Percentiles rank a stretch among this genome's conserved stretches.
Conservation (phyloP, 2,329 filamentous ascomycete species). For the Ophiocordyceps camponoti-floridani region DNA sequence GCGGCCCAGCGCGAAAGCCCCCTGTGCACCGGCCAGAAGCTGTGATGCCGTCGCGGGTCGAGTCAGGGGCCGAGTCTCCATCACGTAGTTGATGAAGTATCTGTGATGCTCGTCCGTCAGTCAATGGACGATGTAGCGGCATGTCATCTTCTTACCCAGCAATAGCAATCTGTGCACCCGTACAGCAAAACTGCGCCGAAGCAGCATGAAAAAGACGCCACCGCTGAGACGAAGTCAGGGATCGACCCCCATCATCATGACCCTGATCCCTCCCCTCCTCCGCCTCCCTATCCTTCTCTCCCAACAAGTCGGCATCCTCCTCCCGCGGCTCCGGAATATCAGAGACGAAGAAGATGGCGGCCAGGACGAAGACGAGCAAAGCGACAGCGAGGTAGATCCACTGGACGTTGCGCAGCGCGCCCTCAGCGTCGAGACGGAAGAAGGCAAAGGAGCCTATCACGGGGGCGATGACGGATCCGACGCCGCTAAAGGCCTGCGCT, state of each 20-base stretch:
- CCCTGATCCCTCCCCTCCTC: too few species aligned
- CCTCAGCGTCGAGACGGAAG: slow-evolving; percentile 42
- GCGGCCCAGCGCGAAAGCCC: slow-evolving; percentile 52
- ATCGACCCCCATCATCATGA: too few species aligned
- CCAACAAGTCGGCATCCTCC: too few species aligned
- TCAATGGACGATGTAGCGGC: too few species aligned
- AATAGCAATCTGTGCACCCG: slow-evolving; percentile 50
- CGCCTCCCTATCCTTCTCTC: too few species aligned
- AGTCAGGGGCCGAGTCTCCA: slow-evolving; percentile 37
- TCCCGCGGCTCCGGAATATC: slow-evolving; percentile 44
- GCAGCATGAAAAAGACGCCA: slow-evolving; percentile 59
- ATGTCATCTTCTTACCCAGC: too few species aligned
- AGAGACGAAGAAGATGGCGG: slow-evolving; percentile 46
- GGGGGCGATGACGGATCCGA: slow-evolving; percentile 55
- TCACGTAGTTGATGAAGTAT: slow-evolving; percentile 59
- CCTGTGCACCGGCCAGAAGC: slow-evolving; percentile 58
- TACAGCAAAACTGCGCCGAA: slow-evolving; percentile 64
- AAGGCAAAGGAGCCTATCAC: slow-evolving; percentile 57
- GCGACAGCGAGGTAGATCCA: slow-evolving; percentile 63
- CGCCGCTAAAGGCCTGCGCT: slow-evolving; percentile 60
- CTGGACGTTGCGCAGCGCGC: slow-evolving; percentile 48
- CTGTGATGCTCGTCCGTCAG: too few species aligned
- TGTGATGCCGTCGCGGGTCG: slow-evolving; percentile 36
- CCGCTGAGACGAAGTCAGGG: slow-evolving; percentile 41
- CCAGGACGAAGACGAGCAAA: slow-evolving; percentile 49